phyloP scores from a whole-genome alignment of 768 basidiomycete genomes.

The Fomitopsis pulvina region DNA sequence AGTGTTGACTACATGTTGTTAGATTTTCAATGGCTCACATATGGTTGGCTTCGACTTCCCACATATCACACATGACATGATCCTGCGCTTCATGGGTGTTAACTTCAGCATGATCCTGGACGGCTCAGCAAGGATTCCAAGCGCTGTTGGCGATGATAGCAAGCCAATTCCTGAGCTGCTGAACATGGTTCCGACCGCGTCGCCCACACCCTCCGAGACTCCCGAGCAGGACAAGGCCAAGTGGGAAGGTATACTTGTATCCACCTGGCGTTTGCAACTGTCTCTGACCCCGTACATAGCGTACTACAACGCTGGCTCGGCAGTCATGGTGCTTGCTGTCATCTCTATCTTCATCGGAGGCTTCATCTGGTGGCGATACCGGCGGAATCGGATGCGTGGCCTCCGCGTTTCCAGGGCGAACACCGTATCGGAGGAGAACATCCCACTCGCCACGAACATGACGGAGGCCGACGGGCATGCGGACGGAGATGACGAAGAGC shows the following conservation, averaged over 20 bases:
- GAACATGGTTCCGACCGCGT: slow-evolving; percentile 28
- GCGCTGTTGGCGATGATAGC: slow-evolving; percentile 64
- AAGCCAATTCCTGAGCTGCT: slow-evolving; percentile 59
- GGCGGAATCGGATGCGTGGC: slow-evolving; percentile 34
- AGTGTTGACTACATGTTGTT: not conserved
- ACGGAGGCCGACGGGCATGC: slow-evolving; percentile 18
- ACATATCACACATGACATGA: slow-evolving; percentile 92
- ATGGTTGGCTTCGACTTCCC: slow-evolving; percentile 93
- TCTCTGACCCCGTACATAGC: slow-evolving; percentile 36
- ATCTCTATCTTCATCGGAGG: slow-evolving; percentile 59
- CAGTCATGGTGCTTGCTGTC: slow-evolving; percentile 74
- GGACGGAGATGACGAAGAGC: slow-evolving; percentile 15
- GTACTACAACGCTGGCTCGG: slow-evolving; percentile 93
- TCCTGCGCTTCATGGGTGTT: slow-evolving; percentile 92
- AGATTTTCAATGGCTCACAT: slow-evolving; percentile 93
- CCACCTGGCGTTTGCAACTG: not conserved
- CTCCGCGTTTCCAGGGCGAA: slow-evolving; percentile 32
- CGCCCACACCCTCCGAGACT: slow-evolving; percentile 44
- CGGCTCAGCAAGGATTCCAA: slow-evolving; percentile 75
- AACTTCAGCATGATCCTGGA: slow-evolving; percentile 80
- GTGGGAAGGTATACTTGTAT: slow-evolving; percentile 69
- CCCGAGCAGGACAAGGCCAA: slow-evolving; percentile 77
- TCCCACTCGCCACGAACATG: slow-evolving; percentile 48
- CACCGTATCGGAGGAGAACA: slow-evolving; percentile 51
- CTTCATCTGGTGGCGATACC: slow-evolving; percentile 75